phyloP scores from a whole-genome alignment of 1,284 basidiomycete species.

The Limonomyces culmigenus region DNA sequence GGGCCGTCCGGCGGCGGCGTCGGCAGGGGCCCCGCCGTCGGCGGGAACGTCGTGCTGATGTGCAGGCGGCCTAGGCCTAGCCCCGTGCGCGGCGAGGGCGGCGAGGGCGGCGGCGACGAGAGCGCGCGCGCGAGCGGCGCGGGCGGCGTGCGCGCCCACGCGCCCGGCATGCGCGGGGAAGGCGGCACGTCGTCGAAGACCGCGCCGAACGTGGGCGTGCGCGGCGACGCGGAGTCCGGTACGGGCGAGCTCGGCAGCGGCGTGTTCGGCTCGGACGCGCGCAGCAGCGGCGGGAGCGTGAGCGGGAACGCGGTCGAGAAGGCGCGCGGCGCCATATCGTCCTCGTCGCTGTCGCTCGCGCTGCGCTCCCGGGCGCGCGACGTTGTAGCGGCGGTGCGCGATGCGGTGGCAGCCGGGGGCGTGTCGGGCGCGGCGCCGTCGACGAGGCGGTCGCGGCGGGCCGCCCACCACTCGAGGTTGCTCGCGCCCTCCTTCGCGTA shows the following conservation, averaged over 20 bases:
- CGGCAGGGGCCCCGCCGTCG: conserved; percentile 11
- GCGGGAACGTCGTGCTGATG: conserved; percentile 5
- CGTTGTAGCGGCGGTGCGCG: no score
- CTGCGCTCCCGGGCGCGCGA: no score
- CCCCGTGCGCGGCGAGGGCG: conserved; percentile 6
- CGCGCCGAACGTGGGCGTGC: no score
- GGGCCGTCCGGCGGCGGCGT: not conserved
- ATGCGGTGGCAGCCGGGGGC: no score
- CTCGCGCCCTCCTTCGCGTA: conserved; percentile 46
- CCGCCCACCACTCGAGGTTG: conserved; percentile 54
- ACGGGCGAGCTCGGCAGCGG: not conserved
- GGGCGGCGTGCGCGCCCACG: not conserved
- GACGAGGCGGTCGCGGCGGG: conserved; percentile 26
- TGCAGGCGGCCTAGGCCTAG: conserved; percentile 13
- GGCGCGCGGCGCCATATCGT: conserved; percentile 21
- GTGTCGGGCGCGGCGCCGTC: not conserved
- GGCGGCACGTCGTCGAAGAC: no score
- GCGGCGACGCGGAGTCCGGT: no score
- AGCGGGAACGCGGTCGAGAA: conserved; percentile 45
- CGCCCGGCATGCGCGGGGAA: no score
- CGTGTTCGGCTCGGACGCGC: conserved; percentile 10
- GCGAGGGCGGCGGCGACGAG: conserved; percentile 1
- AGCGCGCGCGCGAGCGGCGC: not conserved
- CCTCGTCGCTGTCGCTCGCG: not conserved
- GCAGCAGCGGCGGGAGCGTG: conserved; percentile 27